A percentile compares a stretch with the other conserved stretches of the same genome.
Evolutionary conservation across 768 basidiomycete genomes (phyloP).

Genomic region (Pulveroboletus sp.): DNA sequence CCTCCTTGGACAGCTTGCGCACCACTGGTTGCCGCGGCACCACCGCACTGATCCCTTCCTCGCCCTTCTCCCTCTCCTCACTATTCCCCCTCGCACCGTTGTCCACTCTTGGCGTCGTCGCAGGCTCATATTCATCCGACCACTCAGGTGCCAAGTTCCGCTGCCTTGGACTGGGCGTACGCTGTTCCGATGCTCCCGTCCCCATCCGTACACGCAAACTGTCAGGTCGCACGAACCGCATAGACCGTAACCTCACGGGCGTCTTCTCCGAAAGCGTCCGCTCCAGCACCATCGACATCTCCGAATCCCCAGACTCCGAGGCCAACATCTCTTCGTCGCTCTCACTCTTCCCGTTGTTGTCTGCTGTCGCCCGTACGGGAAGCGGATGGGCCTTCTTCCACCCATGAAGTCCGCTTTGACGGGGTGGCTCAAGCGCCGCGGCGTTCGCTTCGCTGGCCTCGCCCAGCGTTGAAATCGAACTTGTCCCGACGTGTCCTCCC

Average conservation of each 20-base stretch:
- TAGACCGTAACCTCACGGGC: constrained; percentile 46
- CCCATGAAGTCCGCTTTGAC: constrained; percentile 26
- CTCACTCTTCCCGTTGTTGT: not conserved
- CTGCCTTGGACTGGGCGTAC: constrained; percentile 41
- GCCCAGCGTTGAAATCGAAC: constrained; percentile 29
- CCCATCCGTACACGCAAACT: constrained; percentile 39
- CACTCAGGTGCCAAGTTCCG: constrained; percentile 50
- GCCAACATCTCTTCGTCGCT: not conserved
- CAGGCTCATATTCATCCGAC: constrained; percentile 46
- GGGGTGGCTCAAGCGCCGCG: constrained; percentile 23
- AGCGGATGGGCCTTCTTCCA: constrained; percentile 38
- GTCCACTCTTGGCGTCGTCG: constrained; percentile 53
- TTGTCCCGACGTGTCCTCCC: constrained; percentile 15
- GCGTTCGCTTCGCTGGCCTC: constrained; percentile 20
- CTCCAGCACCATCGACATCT: constrained; percentile 29
- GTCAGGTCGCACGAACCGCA: constrained; percentile 45
- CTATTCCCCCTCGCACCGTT: constrained; percentile 37
- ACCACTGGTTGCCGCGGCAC: constrained; percentile 22
- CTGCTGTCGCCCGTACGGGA: constrained; percentile 1
- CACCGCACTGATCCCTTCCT: constrained; percentile 2
- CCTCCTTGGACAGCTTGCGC: constrained; percentile 30
- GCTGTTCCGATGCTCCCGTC: constrained; percentile 24
- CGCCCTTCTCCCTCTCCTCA: not conserved
- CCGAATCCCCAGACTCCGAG: constrained; percentile 37
- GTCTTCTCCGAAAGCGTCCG: constrained; percentile 33